Evolutionary conservation across 2,329 filamentous ascomycete genomes (phyloP).

Genomic region (Cercospora sp.): DNA sequence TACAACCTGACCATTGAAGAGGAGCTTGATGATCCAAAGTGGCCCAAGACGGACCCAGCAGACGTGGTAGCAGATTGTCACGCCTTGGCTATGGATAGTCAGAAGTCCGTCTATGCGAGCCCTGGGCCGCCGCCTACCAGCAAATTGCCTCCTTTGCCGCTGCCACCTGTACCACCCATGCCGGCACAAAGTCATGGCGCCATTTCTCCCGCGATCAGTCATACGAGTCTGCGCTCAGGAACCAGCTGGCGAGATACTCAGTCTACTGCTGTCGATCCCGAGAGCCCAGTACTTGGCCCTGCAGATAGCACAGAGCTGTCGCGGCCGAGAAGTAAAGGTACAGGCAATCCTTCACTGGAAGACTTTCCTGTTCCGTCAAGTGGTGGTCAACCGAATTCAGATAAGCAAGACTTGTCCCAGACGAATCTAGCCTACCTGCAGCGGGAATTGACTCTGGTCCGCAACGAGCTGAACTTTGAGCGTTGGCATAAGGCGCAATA

Average conservation of each 20-base stretch:
- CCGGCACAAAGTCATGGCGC: constrained; percentile 28
- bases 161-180: constrained; percentile 41
- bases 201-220: constrained; percentile 35
- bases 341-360: constrained; percentile 25
- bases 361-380: constrained; percentile 31
- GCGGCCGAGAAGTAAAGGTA: constrained; percentile 22
- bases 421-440: constrained; percentile 60
- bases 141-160: constrained; percentile 46
- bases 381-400: constrained; percentile 5
- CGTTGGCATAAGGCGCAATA: constrained; percentile 82
- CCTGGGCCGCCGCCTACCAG: constrained; percentile 50
- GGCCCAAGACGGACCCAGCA: constrained; percentile 75
- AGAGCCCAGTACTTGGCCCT: constrained; percentile 65
- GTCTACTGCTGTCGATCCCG: constrained; percentile 51
- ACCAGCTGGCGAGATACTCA: constrained; percentile 58
- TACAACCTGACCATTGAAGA: constrained; percentile 77
- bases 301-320: constrained; percentile 27
- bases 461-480: constrained; percentile 81
- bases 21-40: constrained; percentile 75
- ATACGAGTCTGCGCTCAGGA: constrained; percentile 35
- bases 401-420: constrained; percentile 26
- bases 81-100: constrained; percentile 59
- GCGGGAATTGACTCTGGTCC: constrained; percentile 71
- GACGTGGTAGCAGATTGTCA: constrained; percentile 81
- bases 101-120: constrained; percentile 43